phyloP scores from a whole-genome alignment of 2,329 filamentous ascomycete species.

The Aspergillus amoenus region DNA sequence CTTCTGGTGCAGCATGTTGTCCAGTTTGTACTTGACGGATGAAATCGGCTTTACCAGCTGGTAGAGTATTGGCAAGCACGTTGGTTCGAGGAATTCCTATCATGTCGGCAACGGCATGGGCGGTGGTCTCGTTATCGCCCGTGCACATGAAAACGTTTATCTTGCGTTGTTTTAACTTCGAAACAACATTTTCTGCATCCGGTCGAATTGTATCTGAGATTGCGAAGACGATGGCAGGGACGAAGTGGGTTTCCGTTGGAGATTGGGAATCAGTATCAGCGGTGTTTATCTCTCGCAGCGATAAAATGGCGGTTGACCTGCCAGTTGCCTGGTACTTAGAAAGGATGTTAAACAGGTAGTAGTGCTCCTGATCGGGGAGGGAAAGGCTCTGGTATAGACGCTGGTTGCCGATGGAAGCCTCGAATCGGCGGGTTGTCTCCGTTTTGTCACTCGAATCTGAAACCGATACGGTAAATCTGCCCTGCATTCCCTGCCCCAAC shows the following conservation, averaged over 20 bases:
- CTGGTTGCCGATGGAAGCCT: slow-evolving; percentile 60
- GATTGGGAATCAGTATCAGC: slow-evolving; percentile 2
- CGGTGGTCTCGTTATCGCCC: slow-evolving; percentile 85
- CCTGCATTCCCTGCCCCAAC: slow-evolving; percentile 58
- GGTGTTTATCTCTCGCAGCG: slow-evolving; percentile 30
- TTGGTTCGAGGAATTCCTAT: slow-evolving; percentile 72
- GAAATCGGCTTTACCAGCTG: slow-evolving; percentile 67
- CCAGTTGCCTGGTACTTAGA: slow-evolving; percentile 42
- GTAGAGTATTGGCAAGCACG: slow-evolving; percentile 83
- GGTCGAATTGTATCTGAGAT: slow-evolving; percentile 78
- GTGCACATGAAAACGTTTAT: slow-evolving; percentile 89
- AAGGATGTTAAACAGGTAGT: slow-evolving; percentile 35
- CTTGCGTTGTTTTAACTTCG: slow-evolving; percentile 62
- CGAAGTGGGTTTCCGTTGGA: slow-evolving; percentile 24
- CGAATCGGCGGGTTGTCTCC: slow-evolving; percentile 32
- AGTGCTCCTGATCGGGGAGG: slow-evolving; percentile 32
- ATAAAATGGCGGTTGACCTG: slow-evolving; percentile 47
- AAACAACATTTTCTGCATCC: slow-evolving; percentile 66
- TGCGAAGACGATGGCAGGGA: slow-evolving; percentile 66
- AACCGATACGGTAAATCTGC: slow-evolving; percentile 44
- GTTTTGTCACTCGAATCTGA: slow-evolving; percentile 10
- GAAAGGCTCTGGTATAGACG: slow-evolving; percentile 43
- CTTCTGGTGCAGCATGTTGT: background rate
- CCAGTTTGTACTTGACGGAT: slow-evolving; percentile 38
- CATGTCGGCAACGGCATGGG: slow-evolving; percentile 70